A percentile compares a stretch with the other conserved stretches of the same genome.
Conservation (phyloP, 1,139 yeast genomes). For the Taphrina populina region DNA sequence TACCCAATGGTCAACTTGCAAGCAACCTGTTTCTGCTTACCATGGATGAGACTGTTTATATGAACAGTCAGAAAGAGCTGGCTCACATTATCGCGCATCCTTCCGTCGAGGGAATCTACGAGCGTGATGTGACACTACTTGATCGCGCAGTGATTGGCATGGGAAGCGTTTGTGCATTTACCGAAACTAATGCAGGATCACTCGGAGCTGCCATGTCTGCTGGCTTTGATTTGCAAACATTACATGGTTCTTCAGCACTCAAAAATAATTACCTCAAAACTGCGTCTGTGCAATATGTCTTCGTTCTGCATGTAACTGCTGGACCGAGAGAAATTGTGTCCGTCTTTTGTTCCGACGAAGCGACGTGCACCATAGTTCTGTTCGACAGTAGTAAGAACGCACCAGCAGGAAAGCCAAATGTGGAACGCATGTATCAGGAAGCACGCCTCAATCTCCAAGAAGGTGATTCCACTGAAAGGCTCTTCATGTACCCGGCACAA, state of each 20-base stretch:
- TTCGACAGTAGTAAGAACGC: conserved; percentile 69
- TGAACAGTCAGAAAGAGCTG: conserved; percentile 58
- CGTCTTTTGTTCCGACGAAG: conserved; percentile 63
- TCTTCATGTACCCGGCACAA: conserved; percentile 55
- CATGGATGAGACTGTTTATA: conserved; percentile 64
- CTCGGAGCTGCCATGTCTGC: conserved; percentile 82
- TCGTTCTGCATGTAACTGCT: conserved; percentile 68
- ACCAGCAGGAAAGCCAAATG: conserved; percentile 57
- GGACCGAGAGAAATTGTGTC: conserved; percentile 76
- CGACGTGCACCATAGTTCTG: conserved; percentile 56
- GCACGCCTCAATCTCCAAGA: conserved; percentile 31
- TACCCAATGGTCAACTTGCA: conserved; percentile 71
- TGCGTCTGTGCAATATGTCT: conserved; percentile 61
- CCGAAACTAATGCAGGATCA: conserved; percentile 69
- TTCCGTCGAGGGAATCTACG: conserved; percentile 70
- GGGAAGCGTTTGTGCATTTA: conserved; percentile 71
- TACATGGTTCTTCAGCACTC: conserved; percentile 46
- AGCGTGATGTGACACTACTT: conserved; percentile 62
- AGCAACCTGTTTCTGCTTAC: conserved; percentile 59
- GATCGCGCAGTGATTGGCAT: conserved; percentile 77
- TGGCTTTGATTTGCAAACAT: conserved; percentile 71
- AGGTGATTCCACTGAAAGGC: conserved; percentile 41
- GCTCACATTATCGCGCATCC: conserved; percentile 67
- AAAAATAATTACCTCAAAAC: conserved; percentile 55
- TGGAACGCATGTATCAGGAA: conserved; percentile 59